phyloP scores from a whole-genome alignment of 2,329 filamentous ascomycete species.

The Daldinia eschscholtzii region DNA sequence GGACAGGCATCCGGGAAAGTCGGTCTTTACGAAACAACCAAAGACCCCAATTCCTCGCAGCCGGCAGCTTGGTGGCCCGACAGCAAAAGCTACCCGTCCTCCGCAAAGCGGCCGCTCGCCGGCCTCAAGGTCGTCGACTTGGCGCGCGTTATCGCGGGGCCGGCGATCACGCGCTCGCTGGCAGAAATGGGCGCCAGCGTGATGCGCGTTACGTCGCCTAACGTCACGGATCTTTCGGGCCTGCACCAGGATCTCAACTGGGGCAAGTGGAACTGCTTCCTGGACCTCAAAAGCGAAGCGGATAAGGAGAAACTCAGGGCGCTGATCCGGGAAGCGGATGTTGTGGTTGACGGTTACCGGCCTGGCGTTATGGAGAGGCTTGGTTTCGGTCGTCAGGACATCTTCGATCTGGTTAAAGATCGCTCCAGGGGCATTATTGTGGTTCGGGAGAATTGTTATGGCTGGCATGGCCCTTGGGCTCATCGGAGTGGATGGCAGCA shows the following conservation, averaged over 20 bases:
- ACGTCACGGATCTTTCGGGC: conserved; percentile 56
- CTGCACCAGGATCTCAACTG: conserved; percentile 62
- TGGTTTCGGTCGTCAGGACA: conserved; percentile 58
- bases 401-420: conserved; percentile 57
- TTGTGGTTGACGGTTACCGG: conserved; percentile 64
- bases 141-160: conserved; percentile 62
- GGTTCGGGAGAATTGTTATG: conserved; percentile 66
- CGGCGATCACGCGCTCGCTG: conserved; percentile 57
- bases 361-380: conserved; percentile 62
- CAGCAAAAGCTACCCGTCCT: conserved; percentile 49
- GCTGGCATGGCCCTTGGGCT: conserved; percentile 62
- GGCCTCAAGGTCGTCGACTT: conserved; percentile 64
- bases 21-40: conserved; percentile 46
- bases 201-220: conserved; percentile 57
- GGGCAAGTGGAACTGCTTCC: conserved; percentile 62
- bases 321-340: conserved; percentile 62
- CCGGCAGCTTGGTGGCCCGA: conserved; percentile 58
- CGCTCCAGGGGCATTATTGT: conserved; percentile 60
- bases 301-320: conserved; percentile 56
- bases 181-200: conserved; percentile 63
- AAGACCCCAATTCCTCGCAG: conserved; percentile 46
- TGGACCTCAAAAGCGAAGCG: conserved; percentile 58
- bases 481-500: conserved; percentile 66
- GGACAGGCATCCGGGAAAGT: conserved; percentile 43
- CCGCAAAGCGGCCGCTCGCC: conserved; percentile 57